These are phyloP conservation scores for Rehmannia glutinosa DNA, from an alignment of 257 asterid species.

Conservation along the genomic window DNA sequence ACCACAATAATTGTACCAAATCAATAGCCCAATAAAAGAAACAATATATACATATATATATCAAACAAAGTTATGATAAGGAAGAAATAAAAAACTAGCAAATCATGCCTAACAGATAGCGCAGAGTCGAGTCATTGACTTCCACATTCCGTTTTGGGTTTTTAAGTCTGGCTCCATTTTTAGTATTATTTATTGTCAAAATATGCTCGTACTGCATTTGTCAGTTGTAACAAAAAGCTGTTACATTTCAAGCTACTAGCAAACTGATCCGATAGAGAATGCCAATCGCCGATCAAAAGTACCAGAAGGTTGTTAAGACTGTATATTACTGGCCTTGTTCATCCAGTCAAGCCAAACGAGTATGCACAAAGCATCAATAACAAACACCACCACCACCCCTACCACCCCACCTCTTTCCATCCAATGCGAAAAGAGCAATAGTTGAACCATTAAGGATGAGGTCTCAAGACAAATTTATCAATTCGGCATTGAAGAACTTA, in stretches of 20 bases:
- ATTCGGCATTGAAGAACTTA: not conserved
- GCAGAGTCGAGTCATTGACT: too few relatives aligned
- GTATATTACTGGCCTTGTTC: not conserved
- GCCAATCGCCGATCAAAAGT: not conserved
- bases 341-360: not conserved
- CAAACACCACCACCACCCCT: too few relatives aligned
- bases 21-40: not conserved
- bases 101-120: too few relatives aligned
- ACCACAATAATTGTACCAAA: conserved; percentile 9
- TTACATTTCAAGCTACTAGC: too few relatives aligned
- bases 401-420: not conserved
- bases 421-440: not conserved
- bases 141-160: too few relatives aligned
- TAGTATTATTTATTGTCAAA: too few relatives aligned
- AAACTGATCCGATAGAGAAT: not conserved
- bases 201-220: too few relatives aligned
- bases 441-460: not conserved
- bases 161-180: too few relatives aligned
- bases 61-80: too few relatives aligned
- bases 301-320: too few relatives aligned
- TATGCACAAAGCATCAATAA: conserved; percentile 4
- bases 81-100: too few relatives aligned
- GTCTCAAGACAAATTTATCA: not conserved
- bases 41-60: not conserved
- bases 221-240: too few relatives aligned